These are phyloP conservation scores for Blumeriella jaapii DNA, from an alignment of 2,329 filamentous ascomycete genomes.

Conservation along the genomic window DNA sequence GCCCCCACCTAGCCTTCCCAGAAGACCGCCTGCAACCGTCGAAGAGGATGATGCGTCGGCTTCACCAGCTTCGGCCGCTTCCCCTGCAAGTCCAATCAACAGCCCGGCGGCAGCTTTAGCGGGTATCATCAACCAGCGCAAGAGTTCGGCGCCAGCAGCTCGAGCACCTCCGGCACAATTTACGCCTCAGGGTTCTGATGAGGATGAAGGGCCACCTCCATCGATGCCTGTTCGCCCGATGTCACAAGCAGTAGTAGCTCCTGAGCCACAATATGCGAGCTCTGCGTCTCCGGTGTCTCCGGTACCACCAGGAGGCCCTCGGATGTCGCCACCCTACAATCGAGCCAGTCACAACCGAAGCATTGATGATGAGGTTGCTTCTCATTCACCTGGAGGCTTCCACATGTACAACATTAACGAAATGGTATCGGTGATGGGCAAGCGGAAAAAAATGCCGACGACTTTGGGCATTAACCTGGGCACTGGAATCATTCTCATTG, in stretches of 20 bases:
- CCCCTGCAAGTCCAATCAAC: conserved; percentile 16
- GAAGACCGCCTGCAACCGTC: conserved; percentile 28
- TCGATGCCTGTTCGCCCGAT: conserved; percentile 51
- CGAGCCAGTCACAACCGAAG: conserved; percentile 31
- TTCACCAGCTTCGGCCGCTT: conserved; percentile 15
- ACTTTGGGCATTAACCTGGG: conserved; percentile 86
- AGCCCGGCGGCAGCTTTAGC: conserved; percentile 37
- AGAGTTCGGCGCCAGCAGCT: conserved; percentile 27
- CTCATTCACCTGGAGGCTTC: conserved; percentile 62
- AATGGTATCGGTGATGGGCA: conserved; percentile 93
- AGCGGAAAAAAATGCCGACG: conserved; percentile 97
- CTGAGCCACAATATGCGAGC: conserved; percentile 21
- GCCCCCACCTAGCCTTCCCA: conserved; percentile 27
- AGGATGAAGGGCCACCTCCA: conserved; percentile 46
- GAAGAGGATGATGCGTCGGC: conserved; percentile 19
- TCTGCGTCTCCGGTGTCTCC: conserved; percentile 33
- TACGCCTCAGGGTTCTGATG: conserved; percentile 57
- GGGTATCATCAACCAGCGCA: conserved; percentile 36
- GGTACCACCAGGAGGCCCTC: conserved; percentile 29
- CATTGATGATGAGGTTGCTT: conserved; percentile 34
- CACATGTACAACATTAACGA: conserved; percentile 96
- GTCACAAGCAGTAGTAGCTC: conserved; percentile 36
- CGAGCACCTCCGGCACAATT: conserved; percentile 44
- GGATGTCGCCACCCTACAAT: conserved; percentile 43
- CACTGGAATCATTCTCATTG: conserved; percentile 81